These are phyloP conservation scores for Graphium sp. DNA, from an alignment of 2,329 filamentous ascomycete species.

Conservation along the genomic window DNA sequence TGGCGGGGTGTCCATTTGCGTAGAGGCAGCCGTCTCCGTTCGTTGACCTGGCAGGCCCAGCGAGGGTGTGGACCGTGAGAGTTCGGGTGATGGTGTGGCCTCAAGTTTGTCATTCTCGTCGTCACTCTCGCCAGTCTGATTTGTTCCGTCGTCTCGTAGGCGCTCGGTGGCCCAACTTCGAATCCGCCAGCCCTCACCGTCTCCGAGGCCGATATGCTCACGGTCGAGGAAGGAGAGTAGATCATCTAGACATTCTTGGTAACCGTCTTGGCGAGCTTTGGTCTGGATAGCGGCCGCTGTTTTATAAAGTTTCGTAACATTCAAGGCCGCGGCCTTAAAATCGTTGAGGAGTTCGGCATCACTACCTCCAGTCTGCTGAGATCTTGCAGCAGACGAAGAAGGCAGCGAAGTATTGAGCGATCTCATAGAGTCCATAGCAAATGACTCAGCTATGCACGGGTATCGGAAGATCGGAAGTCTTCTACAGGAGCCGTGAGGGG, in stretches of 20 bases:
- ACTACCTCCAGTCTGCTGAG: too few species aligned
- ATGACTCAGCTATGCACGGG: too few species aligned
- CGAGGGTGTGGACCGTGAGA: slow-evolving; percentile 22
- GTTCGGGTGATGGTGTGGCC: slow-evolving; percentile 38
- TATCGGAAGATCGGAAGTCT: too few species aligned
- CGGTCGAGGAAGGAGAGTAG: slow-evolving; percentile 72
- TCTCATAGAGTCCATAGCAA: too few species aligned
- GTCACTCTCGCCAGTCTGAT: slow-evolving; percentile 45
- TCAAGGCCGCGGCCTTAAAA: slow-evolving; percentile 84
- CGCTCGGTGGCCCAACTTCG: slow-evolving; percentile 52
- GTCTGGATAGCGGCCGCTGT: slow-evolving; percentile 65
- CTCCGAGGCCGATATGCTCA: slow-evolving; percentile 58
- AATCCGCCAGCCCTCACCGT: slow-evolving; percentile 57
- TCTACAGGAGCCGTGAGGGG: too few species aligned
- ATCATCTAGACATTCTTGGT: slow-evolving; percentile 88
- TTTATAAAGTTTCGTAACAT: slow-evolving; percentile 93
- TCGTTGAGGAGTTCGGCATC: slow-evolving; percentile 71
- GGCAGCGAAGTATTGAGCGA: too few species aligned
- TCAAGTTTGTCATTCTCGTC: slow-evolving; percentile 53
- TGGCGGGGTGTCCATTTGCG: slow-evolving; percentile 10
- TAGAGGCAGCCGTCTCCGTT: slow-evolving; percentile 9
- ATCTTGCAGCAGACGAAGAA: too few species aligned
- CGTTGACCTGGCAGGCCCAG: slow-evolving; percentile 8
- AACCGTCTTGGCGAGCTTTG: slow-evolving; percentile 63
- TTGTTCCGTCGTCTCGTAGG: slow-evolving; percentile 32